Evolutionary conservation across 1,284 basidiomycete species (phyloP), one percentile per base, ranked within the genome.

Genomic region (Pseudozyma tsukubaensis): DNA sequence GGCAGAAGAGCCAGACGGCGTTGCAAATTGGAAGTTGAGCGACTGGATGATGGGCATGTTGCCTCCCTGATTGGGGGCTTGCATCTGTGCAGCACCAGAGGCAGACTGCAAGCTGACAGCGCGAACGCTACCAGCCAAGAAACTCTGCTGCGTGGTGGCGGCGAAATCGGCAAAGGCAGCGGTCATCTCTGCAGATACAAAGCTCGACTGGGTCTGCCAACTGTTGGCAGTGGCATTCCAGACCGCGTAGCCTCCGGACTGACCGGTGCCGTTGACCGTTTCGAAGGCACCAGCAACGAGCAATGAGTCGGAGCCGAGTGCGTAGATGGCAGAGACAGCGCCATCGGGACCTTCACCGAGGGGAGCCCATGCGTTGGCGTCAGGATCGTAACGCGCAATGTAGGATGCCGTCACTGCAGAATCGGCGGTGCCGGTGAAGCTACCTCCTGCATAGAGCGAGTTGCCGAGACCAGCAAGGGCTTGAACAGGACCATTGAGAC

Each of bases 311-410:
- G 88, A 85, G 24, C 86, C 84, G 37, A 91, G 80, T 16, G 87
- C 86, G 24, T 96, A 86, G 34, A 88, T 87, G 5, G 67, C 50
- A 16, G 87, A 86, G 11, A 97, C 93, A 1, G 85, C 83, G 2
- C 94, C 94, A 68, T 94, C 88, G 8, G 97, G 87, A 36, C 95
- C 96, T 48, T 87, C 89, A 6, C 87, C 89, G 4, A 98, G 86
- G 1, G 91, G 76, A 2, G 86, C 85, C 94, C 95, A 98, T 13
- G 87, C 82, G 67, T 91, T 89, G 40, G 86, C 86, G 49, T 58
- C 70, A 2, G 93, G 86, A 77, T 94, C 89, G 86, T 96, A 99
- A 59, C 89, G 81, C 0, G 91, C 94, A 42, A 98, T 85, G 60
- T 91, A 74, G 9, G 59, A 52, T 1, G 64, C 55, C 6, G 52